Conservation (phyloP, 352 stramenopile genomes). For the Elongisporangium anandrum region DNA sequence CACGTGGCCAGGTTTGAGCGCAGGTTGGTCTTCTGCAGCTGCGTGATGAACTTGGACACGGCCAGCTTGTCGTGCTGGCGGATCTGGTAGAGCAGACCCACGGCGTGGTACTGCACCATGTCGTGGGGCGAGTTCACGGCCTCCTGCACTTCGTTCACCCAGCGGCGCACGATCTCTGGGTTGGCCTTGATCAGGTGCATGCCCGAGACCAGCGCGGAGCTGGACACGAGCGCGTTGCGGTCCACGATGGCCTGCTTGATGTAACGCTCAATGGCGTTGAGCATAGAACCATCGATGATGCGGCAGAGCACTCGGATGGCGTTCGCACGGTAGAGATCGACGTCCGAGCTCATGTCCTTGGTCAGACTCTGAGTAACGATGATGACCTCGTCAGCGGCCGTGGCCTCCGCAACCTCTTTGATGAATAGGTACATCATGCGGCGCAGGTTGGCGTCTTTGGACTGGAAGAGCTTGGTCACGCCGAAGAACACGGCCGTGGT, state of each 20-base stretch:
- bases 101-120: conserved; percentile 99
- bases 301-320: conserved; percentile 97
- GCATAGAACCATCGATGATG: conserved; percentile 92
- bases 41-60: conserved; percentile 94
- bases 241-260: conserved; percentile 99
- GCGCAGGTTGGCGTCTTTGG: conserved; percentile 95
- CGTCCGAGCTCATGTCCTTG: conserved; percentile 99
- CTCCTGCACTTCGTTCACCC: conserved; percentile 98
- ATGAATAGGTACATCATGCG: conserved; percentile 99
- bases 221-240: conserved; percentile 95
- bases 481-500: conserved; percentile 99
- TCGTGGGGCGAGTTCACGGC: conserved; percentile 94
- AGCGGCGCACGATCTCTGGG: conserved; percentile 90
- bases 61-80: conserved; percentile 97
- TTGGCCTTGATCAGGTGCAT: conserved; percentile 94
- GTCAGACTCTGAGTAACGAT: conserved; percentile 99
- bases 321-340: conserved; percentile 98
- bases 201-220: conserved; percentile 95
- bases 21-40: conserved; percentile 92
- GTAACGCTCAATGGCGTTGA: conserved; percentile 94
- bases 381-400: conserved; percentile 94
- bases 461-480: conserved; percentile 99
- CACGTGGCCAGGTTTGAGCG: conserved; percentile 94
- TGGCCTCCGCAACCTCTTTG: conserved; percentile 95
- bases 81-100: conserved; percentile 98